These are phyloP conservation scores for Termitomyces sp. DNA, from an alignment of 768 basidiomycete species.

Conservation along the genomic window DNA sequence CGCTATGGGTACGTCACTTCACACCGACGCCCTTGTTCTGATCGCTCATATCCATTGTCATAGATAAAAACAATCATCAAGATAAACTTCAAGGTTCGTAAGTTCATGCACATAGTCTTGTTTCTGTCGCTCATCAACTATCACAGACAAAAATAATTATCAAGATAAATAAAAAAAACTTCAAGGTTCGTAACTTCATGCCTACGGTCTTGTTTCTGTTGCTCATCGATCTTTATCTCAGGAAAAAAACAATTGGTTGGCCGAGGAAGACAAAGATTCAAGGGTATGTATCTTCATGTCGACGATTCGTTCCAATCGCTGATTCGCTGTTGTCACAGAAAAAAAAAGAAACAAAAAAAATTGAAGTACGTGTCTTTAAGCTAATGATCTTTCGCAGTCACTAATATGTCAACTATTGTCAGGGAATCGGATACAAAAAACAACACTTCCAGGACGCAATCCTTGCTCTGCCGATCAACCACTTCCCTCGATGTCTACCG, in stretches of 20 bases:
- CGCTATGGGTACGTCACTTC: too few species aligned
- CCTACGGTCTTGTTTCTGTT: neutral
- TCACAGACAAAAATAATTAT: too few species aligned
- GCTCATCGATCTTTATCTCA: neutral
- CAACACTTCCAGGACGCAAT: too few species aligned
- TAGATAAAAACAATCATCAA: too few species aligned
- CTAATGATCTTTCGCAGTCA: neutral
- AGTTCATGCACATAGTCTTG: too few species aligned
- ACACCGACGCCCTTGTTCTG: too few species aligned
- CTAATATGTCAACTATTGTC: neutral
- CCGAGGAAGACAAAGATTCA: neutral
- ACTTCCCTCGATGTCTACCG: too few species aligned
- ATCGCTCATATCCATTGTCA: too few species aligned
- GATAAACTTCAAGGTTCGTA: neutral
- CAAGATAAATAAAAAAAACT: neutral
- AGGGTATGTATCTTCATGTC: neutral
- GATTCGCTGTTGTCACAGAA: too few species aligned
- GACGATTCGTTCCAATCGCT: too few species aligned
- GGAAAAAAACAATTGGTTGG: neutral
- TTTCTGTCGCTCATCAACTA: neutral
- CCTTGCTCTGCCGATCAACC: too few species aligned
- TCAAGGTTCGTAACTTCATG: neutral
- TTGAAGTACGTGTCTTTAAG: neutral
- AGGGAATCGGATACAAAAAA: too few species aligned
- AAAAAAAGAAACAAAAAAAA: neutral